phyloP scores from a whole-genome alignment of 768 basidiomycete genomes.

The Cubamyces lactineus region DNA sequence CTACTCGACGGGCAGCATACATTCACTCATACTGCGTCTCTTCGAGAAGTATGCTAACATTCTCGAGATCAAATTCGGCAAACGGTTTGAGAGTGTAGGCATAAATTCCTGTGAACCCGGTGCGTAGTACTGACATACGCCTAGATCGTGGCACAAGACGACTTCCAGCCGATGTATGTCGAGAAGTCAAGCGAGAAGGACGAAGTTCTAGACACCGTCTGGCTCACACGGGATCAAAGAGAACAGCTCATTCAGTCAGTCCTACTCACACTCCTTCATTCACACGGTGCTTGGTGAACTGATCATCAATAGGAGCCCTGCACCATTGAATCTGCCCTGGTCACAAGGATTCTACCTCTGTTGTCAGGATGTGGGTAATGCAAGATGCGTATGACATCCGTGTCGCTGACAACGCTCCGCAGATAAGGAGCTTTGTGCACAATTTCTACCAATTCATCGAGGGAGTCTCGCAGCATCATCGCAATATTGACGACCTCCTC shows the following conservation, averaged over 20 bases:
- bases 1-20: slow-evolving; percentile 82
- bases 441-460: slow-evolving; percentile 97
- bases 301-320: slow-evolving; percentile 47
- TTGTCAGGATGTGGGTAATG: slow-evolving; percentile 73
- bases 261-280: background rate
- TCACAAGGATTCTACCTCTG: slow-evolving; percentile 95
- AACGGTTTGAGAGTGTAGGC: slow-evolving; percentile 78
- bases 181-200: slow-evolving; percentile 64
- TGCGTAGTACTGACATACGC: background rate
- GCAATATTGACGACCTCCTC: slow-evolving; percentile 89
- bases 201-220: slow-evolving; percentile 77
- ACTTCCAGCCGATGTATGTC: slow-evolving; percentile 85
- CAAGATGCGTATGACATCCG: background rate
- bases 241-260: slow-evolving; percentile 57
- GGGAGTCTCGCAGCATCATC: slow-evolving; percentile 88
- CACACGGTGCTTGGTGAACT: background rate
- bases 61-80: slow-evolving; percentile 79
- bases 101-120: background rate
- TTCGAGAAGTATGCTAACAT: slow-evolving; percentile 90
- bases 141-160: slow-evolving; percentile 85
- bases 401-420: slow-evolving; percentile 10
- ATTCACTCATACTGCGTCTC: slow-evolving; percentile 80
- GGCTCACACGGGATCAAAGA: slow-evolving; percentile 73
- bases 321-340: slow-evolving; percentile 86
- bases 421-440: slow-evolving; percentile 89